These are phyloP conservation scores for Schizothecium vesticola DNA, from an alignment of 495 filamentous ascomycete genomes.

Conservation along the genomic window DNA sequence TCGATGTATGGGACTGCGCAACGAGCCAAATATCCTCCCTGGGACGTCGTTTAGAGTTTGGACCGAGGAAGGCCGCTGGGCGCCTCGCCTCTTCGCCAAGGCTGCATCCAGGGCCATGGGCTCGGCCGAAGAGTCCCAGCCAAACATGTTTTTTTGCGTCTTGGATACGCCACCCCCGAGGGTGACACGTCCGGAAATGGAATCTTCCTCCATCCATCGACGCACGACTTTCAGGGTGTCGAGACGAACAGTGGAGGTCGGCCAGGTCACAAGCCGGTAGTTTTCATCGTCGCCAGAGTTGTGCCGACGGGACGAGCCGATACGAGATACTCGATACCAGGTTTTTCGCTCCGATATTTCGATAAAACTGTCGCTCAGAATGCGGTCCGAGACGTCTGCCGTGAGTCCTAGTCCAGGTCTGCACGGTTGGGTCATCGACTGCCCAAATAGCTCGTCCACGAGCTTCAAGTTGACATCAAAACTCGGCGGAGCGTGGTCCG, in stretches of 20 bases:
- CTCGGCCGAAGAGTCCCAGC: constrained; percentile 47
- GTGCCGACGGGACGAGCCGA: constrained; percentile 51
- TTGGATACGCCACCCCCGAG: constrained; percentile 40
- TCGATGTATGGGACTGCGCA: constrained; percentile 13
- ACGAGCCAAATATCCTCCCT: constrained; percentile 8
- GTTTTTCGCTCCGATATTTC: constrained; percentile 52
- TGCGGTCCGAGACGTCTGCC: constrained; percentile 27
- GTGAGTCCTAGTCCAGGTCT: background rate
- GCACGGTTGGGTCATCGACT: background rate
- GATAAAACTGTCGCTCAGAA: constrained; percentile 45
- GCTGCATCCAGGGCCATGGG: constrained; percentile 43
- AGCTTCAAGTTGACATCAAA: constrained; percentile 38
- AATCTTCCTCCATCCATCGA: constrained; percentile 58
- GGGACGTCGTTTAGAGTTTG: constrained; percentile 1
- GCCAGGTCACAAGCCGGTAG: constrained; percentile 53
- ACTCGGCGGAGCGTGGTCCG: constrained; percentile 28
- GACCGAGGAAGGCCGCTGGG: constrained; percentile 21
- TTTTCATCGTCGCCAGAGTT: constrained; percentile 52
- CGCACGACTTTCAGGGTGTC: constrained; percentile 51
- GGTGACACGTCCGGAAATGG: constrained; percentile 43
- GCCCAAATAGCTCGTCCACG: constrained; percentile 42
- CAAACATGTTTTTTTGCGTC: constrained; percentile 45
- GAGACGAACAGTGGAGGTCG: constrained; percentile 43
- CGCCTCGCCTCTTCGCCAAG: constrained; percentile 32
- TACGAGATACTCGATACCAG: constrained; percentile 58